Percentiles rank a stretch among this genome's conserved stretches.
phyloP scores from a whole-genome alignment of 805 yeast genomes.

The Candida maesae region DNA sequence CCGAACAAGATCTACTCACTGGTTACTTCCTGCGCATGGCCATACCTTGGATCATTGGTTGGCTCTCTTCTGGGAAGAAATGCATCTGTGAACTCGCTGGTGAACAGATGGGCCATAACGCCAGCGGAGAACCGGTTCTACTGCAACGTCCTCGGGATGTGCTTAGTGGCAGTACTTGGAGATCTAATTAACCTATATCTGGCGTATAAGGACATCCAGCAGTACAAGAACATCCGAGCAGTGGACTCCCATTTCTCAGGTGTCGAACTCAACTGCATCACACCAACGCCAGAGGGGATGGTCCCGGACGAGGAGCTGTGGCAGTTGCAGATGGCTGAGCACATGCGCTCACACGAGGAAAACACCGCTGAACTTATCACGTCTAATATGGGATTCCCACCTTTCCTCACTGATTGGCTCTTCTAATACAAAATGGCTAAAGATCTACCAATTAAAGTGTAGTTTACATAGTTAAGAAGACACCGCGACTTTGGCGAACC shows the following conservation, averaged over 20 bases:
- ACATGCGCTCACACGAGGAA: too few relatives aligned
- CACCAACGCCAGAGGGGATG: too few relatives aligned
- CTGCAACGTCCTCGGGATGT: constrained; percentile 34
- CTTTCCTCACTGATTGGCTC: too few relatives aligned
- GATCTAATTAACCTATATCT: constrained; percentile 32
- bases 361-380: too few relatives aligned
- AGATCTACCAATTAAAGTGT: too few relatives aligned
- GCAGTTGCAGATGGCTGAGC: too few relatives aligned
- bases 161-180: constrained; percentile 27
- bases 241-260: constrained; percentile 13
- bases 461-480: too few relatives aligned
- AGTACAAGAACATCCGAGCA: constrained; percentile 24
- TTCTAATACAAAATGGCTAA: too few relatives aligned
- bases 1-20: neutral
- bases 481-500: too few relatives aligned
- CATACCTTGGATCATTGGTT: constrained; percentile 2
- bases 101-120: constrained; percentile 26
- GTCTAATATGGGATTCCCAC: too few relatives aligned
- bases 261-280: constrained; percentile 6
- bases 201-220: constrained; percentile 30
- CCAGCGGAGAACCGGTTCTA: constrained; percentile 36
- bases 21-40: constrained; percentile 6
- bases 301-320: too few relatives aligned
- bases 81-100: constrained; percentile 21
- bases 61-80: constrained; percentile 5